Percentiles rank a stretch among this genome's conserved stretches.
Conservation (phyloP, 179 eudicot species). For the Silene coronaria region DNA sequence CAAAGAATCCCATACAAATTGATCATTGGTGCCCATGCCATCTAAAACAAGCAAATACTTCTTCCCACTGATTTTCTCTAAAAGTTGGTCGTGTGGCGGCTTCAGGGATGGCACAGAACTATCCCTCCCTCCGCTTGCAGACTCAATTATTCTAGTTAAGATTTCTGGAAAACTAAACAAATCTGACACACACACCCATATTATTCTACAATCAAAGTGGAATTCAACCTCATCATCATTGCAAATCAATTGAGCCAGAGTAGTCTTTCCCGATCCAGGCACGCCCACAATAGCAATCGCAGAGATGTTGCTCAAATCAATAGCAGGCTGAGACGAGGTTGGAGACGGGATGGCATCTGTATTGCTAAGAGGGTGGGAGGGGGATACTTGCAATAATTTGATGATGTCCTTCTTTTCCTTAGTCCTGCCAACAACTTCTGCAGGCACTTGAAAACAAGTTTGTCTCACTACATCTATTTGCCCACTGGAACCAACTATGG, state of each 20-base stretch:
- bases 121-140: neutral
- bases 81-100: constrained; percentile 5
- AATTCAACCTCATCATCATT: neutral
- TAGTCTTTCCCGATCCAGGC: constrained; percentile 27
- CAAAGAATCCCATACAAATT: constrained; percentile 22
- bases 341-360: neutral
- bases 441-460: neutral
- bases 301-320: neutral
- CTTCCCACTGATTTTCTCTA: constrained; percentile 23
- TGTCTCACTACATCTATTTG: neutral
- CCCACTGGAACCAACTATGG: neutral
- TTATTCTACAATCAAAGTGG: neutral
- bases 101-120: neutral
- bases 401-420: neutral
- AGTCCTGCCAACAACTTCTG: constrained; percentile 20
- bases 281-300: constrained; percentile 23
- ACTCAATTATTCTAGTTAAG: neutral
- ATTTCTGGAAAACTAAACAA: neutral
- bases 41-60: constrained; percentile 33
- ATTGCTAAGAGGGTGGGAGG: neutral
- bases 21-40: constrained; percentile 28
- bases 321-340: neutral
- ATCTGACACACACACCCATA: constrained; percentile 29
- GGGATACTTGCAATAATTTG: neutral
- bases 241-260: constrained; percentile 22